These are phyloP conservation scores for Fusarium veterinarium DNA, from an alignment of 2,329 filamentous ascomycete genomes.

Conservation along the genomic window DNA sequence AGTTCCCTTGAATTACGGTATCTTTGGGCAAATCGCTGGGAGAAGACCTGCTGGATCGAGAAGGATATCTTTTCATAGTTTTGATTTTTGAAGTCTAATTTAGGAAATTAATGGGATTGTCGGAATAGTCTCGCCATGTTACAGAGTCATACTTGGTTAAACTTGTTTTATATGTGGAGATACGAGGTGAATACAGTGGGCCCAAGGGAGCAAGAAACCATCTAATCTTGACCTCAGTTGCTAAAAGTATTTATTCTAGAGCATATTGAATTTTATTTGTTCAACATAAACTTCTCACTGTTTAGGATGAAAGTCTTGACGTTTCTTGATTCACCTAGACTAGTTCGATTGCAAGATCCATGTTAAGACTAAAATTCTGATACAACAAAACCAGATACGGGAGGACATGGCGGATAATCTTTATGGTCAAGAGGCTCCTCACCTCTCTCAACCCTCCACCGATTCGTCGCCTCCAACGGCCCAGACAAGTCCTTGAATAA, in stretches of 20 bases:
- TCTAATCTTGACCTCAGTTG: too few relatives aligned
- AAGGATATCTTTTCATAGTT: not conserved
- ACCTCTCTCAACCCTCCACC: slow-evolving; percentile 27
- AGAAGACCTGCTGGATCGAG: not conserved
- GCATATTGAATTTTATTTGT: not conserved
- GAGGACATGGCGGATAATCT: not conserved
- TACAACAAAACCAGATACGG: not conserved
- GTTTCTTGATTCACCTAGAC: not conserved
- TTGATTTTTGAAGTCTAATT: not conserved
- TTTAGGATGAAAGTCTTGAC: not conserved
- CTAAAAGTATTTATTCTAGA: not conserved
- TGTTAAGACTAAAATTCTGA: not conserved
- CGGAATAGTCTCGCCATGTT: not conserved
- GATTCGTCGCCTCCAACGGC: slow-evolving; percentile 30
- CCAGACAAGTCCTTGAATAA: slow-evolving; percentile 14
- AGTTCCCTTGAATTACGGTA: not conserved
- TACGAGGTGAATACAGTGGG: not conserved
- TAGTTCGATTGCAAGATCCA: not conserved
- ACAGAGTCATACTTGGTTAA: too few relatives aligned
- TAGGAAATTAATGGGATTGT: too few relatives aligned
- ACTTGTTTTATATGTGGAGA: not conserved
- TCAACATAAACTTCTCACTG: not conserved
- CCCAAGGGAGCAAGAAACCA: not conserved
- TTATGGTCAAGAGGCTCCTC: slow-evolving; percentile 12
- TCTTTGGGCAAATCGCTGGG: not conserved